Evolutionary conservation across 495 filamentous ascomycete genomes (phyloP).

Genomic region (Daldinia caldariorum): DNA sequence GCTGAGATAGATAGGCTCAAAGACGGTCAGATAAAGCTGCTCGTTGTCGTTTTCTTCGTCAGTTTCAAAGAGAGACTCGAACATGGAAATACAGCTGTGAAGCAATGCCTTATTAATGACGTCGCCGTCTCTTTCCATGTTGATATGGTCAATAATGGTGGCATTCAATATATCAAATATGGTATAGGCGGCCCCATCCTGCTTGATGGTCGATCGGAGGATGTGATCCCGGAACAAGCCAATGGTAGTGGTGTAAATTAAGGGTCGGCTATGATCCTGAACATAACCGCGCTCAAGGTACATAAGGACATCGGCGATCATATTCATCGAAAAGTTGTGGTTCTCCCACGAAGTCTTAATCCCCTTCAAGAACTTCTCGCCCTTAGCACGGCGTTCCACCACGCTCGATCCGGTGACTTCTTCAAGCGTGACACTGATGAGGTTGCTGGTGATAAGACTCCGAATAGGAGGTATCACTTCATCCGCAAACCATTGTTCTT

Average conservation of each 20-base stretch:
- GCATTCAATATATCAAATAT: conserved; percentile 78
- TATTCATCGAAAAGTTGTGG: conserved; percentile 92
- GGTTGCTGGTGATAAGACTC: conserved; percentile 67
- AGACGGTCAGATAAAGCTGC: conserved; percentile 84
- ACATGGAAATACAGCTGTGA: conserved; percentile 85
- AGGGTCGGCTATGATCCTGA: conserved; percentile 73
- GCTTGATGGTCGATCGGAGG: conserved; percentile 59
- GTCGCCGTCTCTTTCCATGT: conserved; percentile 90
- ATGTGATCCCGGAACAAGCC: conserved; percentile 87
- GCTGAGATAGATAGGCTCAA: conserved; percentile 80
- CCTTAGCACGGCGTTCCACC: conserved; percentile 78
- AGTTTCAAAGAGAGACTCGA: conserved; percentile 88
- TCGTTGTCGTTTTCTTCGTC: conserved; percentile 75
- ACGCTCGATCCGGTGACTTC: conserved; percentile 65
- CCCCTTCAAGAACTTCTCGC: conserved; percentile 82
- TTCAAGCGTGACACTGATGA: conserved; percentile 60
- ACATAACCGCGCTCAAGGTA: conserved; percentile 93
- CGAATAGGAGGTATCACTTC: conserved; percentile 72
- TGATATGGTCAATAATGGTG: conserved; percentile 88
- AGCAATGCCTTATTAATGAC: conserved; percentile 85
- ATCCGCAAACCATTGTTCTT: conserved; percentile 78
- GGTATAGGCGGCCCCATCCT: conserved; percentile 55
- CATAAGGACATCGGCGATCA: conserved; percentile 98
- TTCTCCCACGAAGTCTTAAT: conserved; percentile 84
- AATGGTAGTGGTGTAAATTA: conserved; percentile 85